Percentiles rank a stretch among this genome's conserved stretches.
phyloP scores from a whole-genome alignment of 164 flowering plant species.

The Sedum album region DNA sequence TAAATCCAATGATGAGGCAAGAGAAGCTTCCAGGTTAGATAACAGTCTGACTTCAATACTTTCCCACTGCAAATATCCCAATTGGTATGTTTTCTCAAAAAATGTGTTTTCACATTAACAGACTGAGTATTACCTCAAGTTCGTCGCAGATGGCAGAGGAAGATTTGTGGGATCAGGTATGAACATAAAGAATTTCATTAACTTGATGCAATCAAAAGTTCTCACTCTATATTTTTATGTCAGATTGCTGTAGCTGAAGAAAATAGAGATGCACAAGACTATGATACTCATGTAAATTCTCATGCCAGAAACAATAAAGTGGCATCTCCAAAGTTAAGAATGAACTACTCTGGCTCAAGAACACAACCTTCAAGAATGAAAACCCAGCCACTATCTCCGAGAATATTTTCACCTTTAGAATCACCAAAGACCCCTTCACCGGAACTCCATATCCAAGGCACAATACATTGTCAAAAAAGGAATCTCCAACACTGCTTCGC shows the following conservation, averaged over 20 bases:
- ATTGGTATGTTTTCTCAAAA: background rate
- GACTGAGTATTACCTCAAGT: constrained; percentile 21
- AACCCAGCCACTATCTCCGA: constrained; percentile 24
- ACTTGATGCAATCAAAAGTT: background rate
- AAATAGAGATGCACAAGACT: constrained; percentile 27
- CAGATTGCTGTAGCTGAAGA: constrained; percentile 30
- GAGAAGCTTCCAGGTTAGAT: constrained; percentile 33
- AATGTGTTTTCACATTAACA: constrained; percentile 17
- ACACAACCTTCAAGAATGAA: constrained; percentile 10
- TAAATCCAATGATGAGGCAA: constrained; percentile 23
- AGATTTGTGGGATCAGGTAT: constrained; percentile 30
- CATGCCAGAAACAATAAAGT: constrained; percentile 13
- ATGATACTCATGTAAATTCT: constrained; percentile 21
- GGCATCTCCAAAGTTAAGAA: constrained; percentile 14
- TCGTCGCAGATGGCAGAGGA: constrained; percentile 20
- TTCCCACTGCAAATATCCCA: background rate
- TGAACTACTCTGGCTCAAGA: constrained; percentile 16
- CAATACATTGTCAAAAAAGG: constrained; percentile 17
- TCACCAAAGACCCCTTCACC: constrained; percentile 38
- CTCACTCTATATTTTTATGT: constrained; percentile 10
- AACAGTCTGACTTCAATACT: background rate
- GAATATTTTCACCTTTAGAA: constrained; percentile 26
- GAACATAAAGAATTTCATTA: constrained; percentile 5
- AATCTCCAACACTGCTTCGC: constrained; percentile 29
- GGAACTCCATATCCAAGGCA: constrained; percentile 35